Evolutionary conservation across 257 asterid genomes (phyloP), one percentile per base, ranked within the genome.

Genomic region (Mitragyna speciosa): DNA sequence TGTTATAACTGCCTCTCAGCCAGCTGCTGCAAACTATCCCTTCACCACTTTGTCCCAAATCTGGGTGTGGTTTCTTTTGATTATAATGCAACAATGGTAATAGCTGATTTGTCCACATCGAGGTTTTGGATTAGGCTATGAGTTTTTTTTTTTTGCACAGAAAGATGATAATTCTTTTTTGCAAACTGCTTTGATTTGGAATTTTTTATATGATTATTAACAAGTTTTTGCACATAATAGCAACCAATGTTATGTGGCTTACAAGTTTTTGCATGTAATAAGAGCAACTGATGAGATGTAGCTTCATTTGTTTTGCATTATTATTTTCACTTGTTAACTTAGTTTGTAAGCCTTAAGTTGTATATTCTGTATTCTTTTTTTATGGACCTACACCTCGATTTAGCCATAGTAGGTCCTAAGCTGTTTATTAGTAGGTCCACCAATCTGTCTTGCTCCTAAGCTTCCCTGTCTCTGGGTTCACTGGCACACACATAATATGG

Each of bases 41-140:
- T 96, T 96, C 88, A 96, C 99, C 19, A 96, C 99, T 47, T 87
- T 96, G 90, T 96, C 82, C 99, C 98, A n/a, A 96, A 96, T 85
- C 92, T 96, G 19, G 99, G 99, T 28, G 98, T 96, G 12, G 99
- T 96, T 84, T 91, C 98, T 12, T 94, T 96, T 36, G 97, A 87
- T 85, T 96, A 85, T 76, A 93, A 96, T 82, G 90, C 98, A 64
- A 84, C 96, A 64, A 86, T 91, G 90, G 97, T 94, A 2, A 98
- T 96, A 54, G 99, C 99, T 22, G 98, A 96, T 86, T 85, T 96
- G 81, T 97, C 99, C 98, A 72, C 99, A 96, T 82, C 91, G 90
- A 72, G 99, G 99, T 81, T 96, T 92, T 79, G 98, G 98, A 72
- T 89, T 96, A 81, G 99, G 99, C 41, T 97, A 96, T 72, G 98